phyloP scores from a whole-genome alignment of 176 grass and related monocot genomes.

The Avena insularis region DNA sequence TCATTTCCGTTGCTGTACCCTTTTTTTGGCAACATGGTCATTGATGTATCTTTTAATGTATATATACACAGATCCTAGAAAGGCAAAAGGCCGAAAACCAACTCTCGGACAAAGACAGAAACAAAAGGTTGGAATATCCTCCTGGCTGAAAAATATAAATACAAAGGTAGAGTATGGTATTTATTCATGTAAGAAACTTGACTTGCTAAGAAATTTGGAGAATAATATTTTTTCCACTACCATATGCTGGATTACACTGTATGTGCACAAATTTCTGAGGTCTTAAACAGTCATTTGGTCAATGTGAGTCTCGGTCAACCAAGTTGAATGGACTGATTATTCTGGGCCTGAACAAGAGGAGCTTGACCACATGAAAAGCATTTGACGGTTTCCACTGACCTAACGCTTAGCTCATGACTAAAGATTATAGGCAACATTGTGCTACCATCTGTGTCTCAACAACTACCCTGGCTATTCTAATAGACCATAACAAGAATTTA shows the following conservation, averaged over 20 bases:
- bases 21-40: too few relatives aligned
- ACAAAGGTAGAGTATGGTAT: neutral
- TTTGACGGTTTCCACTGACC: slow-evolving; percentile 7
- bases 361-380: neutral
- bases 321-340: slow-evolving; percentile 20
- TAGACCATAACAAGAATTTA: slow-evolving; percentile 13
- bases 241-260: slow-evolving; percentile 14
- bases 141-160: slow-evolving; percentile 17
- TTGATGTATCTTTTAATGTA: slow-evolving; percentile 8
- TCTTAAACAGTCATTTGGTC: neutral
- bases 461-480: neutral
- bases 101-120: slow-evolving; percentile 1
- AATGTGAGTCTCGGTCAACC: slow-evolving; percentile 21
- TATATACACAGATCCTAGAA: neutral
- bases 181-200: slow-evolving; percentile 20
- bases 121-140: neutral
- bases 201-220: slow-evolving; percentile 15
- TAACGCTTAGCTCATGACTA: slow-evolving; percentile 5
- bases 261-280: slow-evolving; percentile 10
- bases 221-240: neutral
- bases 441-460: slow-evolving; percentile 25
- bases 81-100: neutral
- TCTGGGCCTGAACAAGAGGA: slow-evolving; percentile 11
- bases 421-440: neutral
- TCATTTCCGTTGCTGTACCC: neutral